Evolutionary conservation across 257 asterid species (phyloP).

Genomic region (Striga asiatica): DNA sequence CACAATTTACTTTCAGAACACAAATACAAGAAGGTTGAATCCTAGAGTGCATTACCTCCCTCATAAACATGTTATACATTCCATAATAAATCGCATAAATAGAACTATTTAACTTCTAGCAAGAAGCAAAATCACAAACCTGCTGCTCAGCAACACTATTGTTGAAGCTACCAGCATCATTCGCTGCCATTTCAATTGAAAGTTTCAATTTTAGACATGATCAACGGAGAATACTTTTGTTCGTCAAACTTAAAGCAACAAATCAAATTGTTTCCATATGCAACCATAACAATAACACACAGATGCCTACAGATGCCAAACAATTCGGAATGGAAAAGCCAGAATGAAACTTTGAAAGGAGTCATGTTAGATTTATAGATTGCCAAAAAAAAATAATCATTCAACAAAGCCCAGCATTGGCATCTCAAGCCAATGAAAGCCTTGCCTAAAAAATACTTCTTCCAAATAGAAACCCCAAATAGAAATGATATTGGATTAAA

Average conservation of each 20-base stretch:
- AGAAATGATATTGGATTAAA: not conserved
- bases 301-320: not conserved
- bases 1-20: not conserved
- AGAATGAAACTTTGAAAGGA: not conserved
- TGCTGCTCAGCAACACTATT: constrained; percentile 93
- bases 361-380: constrained; percentile 13
- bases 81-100: not conserved
- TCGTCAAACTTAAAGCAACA: not conserved
- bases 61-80: not conserved
- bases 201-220: constrained; percentile 9
- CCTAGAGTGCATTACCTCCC: not conserved
- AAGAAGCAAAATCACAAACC: constrained; percentile 39
- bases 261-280: not conserved
- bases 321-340: not conserved
- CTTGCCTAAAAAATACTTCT: not conserved
- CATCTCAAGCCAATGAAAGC: constrained; percentile 8
- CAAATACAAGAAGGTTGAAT: not conserved
- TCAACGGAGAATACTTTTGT: constrained; percentile 7
- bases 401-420: constrained; percentile 4
- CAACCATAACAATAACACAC: not conserved
- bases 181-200: constrained; percentile 48
- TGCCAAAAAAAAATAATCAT: not conserved
- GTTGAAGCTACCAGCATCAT: constrained; percentile 94
- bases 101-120: constrained; percentile 5
- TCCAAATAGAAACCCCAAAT: constrained; percentile 3